A percentile compares a stretch with the other conserved stretches of the same genome.
These are phyloP conservation scores for Calonectria montana DNA, from an alignment of 2,329 filamentous ascomycete species.

Conservation along the genomic window DNA sequence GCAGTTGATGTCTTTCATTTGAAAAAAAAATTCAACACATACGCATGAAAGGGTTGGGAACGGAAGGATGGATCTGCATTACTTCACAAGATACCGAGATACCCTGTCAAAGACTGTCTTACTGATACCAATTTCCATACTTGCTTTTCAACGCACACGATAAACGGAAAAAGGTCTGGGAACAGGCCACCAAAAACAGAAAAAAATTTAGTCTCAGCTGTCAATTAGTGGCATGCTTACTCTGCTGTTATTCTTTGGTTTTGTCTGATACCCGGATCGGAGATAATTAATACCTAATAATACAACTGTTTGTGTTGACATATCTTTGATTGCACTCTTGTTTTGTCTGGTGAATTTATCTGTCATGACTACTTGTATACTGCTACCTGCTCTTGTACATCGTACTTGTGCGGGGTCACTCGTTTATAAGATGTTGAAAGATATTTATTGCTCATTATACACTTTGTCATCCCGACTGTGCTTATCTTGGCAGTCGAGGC, in stretches of 20 bases:
- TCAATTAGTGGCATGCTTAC: conserved; percentile 33
- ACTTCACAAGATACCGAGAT: conserved; percentile 63
- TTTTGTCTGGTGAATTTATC: not conserved
- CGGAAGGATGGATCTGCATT: conserved; percentile 66
- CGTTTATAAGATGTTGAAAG: too few species aligned
- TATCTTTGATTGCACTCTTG: not conserved
- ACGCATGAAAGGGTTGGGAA: conserved; percentile 57
- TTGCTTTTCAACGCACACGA: conserved; percentile 38
- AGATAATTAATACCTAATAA: conserved; percentile 60
- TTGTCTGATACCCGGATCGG: conserved; percentile 56
- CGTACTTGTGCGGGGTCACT: not conserved
- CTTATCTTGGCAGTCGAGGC: too few species aligned
- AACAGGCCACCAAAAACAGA: conserved; percentile 31
- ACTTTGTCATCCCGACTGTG: too few species aligned
- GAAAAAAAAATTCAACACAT: conserved; percentile 44
- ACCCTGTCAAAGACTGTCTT: conserved; percentile 64
- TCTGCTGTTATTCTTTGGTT: conserved; percentile 44
- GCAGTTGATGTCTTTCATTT: conserved; percentile 41
- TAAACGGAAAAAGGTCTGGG: conserved; percentile 33
- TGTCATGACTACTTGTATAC: too few species aligned
- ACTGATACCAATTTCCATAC: conserved; percentile 55
- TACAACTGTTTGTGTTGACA: conserved; percentile 51
- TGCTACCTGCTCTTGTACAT: too few species aligned
- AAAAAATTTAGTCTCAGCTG: conserved; percentile 39
- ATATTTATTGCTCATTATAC: too few species aligned